A percentile compares a stretch with the other conserved stretches of the same genome.
These are phyloP conservation scores for Phytopythium cucurbitacearum DNA, from an alignment of 352 stramenopile species.

Conservation along the genomic window DNA sequence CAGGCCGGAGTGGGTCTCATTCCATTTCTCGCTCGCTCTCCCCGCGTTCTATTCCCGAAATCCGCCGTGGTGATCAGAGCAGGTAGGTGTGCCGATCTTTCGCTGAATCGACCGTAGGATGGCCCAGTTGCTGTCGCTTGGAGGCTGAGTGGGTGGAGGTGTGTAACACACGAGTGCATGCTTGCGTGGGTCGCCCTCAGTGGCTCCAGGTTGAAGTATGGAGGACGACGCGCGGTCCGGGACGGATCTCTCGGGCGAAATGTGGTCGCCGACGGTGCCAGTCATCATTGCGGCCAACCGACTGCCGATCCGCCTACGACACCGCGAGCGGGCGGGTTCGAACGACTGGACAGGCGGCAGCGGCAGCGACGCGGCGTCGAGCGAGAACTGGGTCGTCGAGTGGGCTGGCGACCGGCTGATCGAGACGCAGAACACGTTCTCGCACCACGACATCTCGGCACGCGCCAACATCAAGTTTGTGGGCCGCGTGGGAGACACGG, in stretches of 20 bases:
- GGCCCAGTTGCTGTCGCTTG: not conserved
- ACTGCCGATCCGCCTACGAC: slow-evolving; percentile 44
- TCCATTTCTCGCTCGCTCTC: no score
- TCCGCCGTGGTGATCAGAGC: no score
- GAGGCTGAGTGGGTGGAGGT: not conserved
- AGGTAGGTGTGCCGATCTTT: no score
- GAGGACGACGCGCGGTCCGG: not conserved
- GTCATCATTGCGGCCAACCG: slow-evolving; percentile 76
- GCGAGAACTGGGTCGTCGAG: slow-evolving; percentile 43
- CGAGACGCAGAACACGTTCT: slow-evolving; percentile 71
- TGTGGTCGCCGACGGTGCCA: slow-evolving; percentile 50
- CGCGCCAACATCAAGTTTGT: slow-evolving; percentile 72
- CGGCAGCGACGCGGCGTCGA: not conserved
- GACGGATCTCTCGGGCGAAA: slow-evolving; percentile 13
- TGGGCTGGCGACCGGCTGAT: slow-evolving; percentile 75
- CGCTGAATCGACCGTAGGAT: no score
- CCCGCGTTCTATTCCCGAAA: no score
- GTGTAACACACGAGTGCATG: not conserved
- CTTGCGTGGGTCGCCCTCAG: not conserved
- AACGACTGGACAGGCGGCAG: not conserved
- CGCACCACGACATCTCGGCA: slow-evolving; percentile 63
- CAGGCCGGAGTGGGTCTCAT: no score
- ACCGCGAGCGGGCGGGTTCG: slow-evolving; percentile 1
- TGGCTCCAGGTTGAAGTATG: not conserved
- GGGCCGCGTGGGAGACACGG: slow-evolving; percentile 48